phyloP scores from a whole-genome alignment of 2,329 filamentous ascomycete genomes.

The Colletotrichum brevisporum region DNA sequence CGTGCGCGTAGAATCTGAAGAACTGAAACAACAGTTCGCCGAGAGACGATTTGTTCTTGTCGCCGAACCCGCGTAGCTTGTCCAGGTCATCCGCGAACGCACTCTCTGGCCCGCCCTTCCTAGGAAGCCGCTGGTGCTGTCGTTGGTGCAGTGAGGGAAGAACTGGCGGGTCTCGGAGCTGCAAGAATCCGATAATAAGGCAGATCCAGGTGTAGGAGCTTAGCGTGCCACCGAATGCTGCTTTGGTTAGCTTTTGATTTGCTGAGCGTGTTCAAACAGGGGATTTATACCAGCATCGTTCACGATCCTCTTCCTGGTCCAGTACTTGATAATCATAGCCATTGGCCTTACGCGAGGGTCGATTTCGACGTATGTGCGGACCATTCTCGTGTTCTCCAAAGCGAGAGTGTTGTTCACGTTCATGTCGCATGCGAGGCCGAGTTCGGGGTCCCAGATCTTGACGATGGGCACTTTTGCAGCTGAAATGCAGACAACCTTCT shows the following conservation, averaged over 20 bases:
- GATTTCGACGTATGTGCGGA: slow-evolving; percentile 94
- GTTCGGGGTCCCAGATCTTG: slow-evolving; percentile 97
- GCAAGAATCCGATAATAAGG: slow-evolving; percentile 95
- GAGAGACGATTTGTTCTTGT: slow-evolving; percentile 83
- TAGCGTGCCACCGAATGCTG: slow-evolving; percentile 91
- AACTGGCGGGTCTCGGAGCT: slow-evolving; percentile 86
- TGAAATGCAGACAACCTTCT: slow-evolving; percentile 94
- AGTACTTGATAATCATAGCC: slow-evolving; percentile 98
- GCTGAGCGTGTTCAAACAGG: not conserved
- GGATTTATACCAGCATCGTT: slow-evolving; percentile 91
- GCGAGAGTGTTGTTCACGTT: slow-evolving; percentile 98
- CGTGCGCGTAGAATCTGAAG: slow-evolving; percentile 94
- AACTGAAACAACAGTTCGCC: slow-evolving; percentile 95
- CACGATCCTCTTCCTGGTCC: slow-evolving; percentile 91
- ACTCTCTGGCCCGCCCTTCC: slow-evolving; percentile 75
- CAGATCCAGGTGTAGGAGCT: slow-evolving; percentile 99
- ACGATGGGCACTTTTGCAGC: slow-evolving; percentile 98
- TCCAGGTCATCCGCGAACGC: slow-evolving; percentile 91
- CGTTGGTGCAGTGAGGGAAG: slow-evolving; percentile 88
- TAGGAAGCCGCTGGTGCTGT: slow-evolving; percentile 70
- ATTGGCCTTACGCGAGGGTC: slow-evolving; percentile 91
- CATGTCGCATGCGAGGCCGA: slow-evolving; percentile 93
- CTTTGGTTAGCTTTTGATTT: slow-evolving; percentile 39
- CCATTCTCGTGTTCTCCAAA: slow-evolving; percentile 97
- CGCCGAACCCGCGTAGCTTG: slow-evolving; percentile 80